Conservation (phyloP, 306 rosid genomes). For the Dryas alaskensis region DNA sequence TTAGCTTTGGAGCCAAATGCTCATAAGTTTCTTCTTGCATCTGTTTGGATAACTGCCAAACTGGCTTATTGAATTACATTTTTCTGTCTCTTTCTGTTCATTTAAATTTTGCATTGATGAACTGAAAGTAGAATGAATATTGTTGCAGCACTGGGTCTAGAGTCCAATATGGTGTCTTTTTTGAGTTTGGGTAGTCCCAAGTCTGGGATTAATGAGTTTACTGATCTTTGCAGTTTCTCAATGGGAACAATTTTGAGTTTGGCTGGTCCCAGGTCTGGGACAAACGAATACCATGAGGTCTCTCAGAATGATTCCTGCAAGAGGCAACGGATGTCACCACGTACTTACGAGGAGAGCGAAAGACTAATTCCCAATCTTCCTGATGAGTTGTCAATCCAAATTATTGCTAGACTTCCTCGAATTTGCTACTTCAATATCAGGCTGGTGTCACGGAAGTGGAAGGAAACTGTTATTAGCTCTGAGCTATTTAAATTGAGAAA, state of each 20-base stretch:
- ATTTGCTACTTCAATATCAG: conserved; percentile 53
- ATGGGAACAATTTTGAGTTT: conserved; percentile 79
- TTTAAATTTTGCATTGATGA: conserved; percentile 19
- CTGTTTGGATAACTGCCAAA: neutral
- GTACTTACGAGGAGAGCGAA: conserved; percentile 52
- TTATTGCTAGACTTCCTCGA: conserved; percentile 87
- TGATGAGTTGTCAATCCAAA: conserved; percentile 86
- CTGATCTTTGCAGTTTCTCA: conserved; percentile 23
- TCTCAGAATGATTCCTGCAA: conserved; percentile 52
- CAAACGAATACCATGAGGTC: conserved; percentile 34
- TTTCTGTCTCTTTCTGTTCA: neutral
- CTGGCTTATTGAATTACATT: neutral
- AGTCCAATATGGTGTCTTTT: neutral
- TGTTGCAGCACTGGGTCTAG: neutral
- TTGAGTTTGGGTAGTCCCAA: neutral
- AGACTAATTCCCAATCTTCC: conserved; percentile 83
- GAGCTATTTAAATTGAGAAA: conserved; percentile 67
- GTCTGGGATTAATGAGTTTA: conserved; percentile 6
- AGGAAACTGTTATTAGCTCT: conserved; percentile 47
- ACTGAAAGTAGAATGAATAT: neutral
- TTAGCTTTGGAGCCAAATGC: conserved; percentile 8
- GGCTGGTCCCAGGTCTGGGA: conserved; percentile 36
- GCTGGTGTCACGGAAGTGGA: conserved; percentile 81
- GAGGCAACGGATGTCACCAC: conserved; percentile 64
- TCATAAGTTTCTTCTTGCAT: conserved; percentile 5